Evolutionary conservation across 2,329 filamentous ascomycete species (phyloP).

Genomic region (Fusarium zealandicum): DNA sequence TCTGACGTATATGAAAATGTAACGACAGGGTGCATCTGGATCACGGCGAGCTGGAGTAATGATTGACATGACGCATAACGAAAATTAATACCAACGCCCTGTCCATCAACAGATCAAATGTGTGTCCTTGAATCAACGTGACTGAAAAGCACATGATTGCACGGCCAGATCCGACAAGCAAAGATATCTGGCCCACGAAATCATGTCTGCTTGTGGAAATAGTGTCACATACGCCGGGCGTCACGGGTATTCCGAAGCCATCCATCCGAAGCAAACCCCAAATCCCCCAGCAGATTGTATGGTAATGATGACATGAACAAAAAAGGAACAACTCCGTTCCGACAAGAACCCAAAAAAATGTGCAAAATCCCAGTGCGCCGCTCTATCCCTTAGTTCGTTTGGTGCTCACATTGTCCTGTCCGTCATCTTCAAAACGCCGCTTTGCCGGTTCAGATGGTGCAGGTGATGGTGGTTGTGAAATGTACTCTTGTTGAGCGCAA

Average conservation of each 20-base stretch:
- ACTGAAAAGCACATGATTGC: slow-evolving; percentile 1
- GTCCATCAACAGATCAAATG: slow-evolving; percentile 19
- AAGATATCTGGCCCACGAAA: slow-evolving; percentile 13
- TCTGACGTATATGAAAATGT: slow-evolving; percentile 19
- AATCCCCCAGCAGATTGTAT: slow-evolving; percentile 22
- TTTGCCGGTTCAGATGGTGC: slow-evolving; percentile 23
- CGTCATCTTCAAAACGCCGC: slow-evolving; percentile 21
- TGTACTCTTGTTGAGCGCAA: slow-evolving; percentile 38
- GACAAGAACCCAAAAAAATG: slow-evolving; percentile 3
- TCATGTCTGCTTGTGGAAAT: slow-evolving; percentile 19
- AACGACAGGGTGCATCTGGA: slow-evolving; percentile 15
- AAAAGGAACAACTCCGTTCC: slow-evolving; percentile 18
- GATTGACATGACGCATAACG: slow-evolving; percentile 36
- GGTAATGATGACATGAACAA: slow-evolving; percentile 4
- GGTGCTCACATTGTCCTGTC: slow-evolving; percentile 14
- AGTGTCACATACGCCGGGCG: slow-evolving; percentile 31
- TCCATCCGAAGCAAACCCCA: slow-evolving; percentile 23
- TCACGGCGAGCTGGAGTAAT: slow-evolving; percentile 28
- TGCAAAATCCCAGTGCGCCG: slow-evolving; percentile 5
- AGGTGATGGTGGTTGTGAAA: slow-evolving; percentile 16
- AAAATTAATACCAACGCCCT: slow-evolving; percentile 38
- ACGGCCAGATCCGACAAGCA: slow-evolving; percentile 5
- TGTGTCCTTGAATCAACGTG: not conserved
- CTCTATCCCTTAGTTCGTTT: slow-evolving; percentile 34
- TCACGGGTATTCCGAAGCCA: slow-evolving; percentile 39